Conservation (phyloP, 1,284 basidiomycete genomes). For the Puccinia polysora region DNA sequence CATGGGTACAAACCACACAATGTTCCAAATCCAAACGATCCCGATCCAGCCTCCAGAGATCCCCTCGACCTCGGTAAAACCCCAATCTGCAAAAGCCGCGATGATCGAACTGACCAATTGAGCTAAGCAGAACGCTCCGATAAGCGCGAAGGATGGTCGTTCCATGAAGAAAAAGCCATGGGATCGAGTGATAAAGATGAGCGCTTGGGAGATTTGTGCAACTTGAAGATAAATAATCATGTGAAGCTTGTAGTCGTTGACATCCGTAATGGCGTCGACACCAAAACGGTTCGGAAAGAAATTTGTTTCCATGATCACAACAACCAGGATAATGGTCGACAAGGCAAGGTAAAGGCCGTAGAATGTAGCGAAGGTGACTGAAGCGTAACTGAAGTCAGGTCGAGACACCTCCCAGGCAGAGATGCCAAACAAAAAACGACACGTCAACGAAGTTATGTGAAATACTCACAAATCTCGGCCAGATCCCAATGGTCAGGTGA, state of each 20-base stretch:
- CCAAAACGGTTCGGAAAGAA: constrained; percentile 87
- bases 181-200: constrained; percentile 94
- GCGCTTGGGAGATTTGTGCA: constrained; percentile 93
- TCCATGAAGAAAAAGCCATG: constrained; percentile 98
- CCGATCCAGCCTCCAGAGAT: constrained; percentile 93
- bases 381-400: background rate
- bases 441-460: too few species aligned
- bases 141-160: constrained; percentile 80
- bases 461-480: constrained; percentile 67
- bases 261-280: constrained; percentile 56
- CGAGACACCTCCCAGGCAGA: too few species aligned
- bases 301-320: constrained; percentile 75
- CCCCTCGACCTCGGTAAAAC: constrained; percentile 59
- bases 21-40: constrained; percentile 74
- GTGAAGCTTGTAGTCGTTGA: constrained; percentile 72
- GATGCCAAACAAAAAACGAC: too few species aligned
- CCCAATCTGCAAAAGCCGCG: constrained; percentile 84
- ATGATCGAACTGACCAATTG: constrained; percentile 94
- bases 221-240: constrained; percentile 82
- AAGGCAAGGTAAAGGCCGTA: constrained; percentile 88
- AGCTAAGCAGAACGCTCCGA: constrained; percentile 84
- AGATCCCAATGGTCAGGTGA: constrained; percentile 87
- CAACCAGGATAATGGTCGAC: constrained; percentile 78
- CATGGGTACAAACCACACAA: constrained; percentile 88
- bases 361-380: constrained; percentile 73